Conservation (phyloP, 1,139 yeast species). For the Geotrichum reessii region DNA sequence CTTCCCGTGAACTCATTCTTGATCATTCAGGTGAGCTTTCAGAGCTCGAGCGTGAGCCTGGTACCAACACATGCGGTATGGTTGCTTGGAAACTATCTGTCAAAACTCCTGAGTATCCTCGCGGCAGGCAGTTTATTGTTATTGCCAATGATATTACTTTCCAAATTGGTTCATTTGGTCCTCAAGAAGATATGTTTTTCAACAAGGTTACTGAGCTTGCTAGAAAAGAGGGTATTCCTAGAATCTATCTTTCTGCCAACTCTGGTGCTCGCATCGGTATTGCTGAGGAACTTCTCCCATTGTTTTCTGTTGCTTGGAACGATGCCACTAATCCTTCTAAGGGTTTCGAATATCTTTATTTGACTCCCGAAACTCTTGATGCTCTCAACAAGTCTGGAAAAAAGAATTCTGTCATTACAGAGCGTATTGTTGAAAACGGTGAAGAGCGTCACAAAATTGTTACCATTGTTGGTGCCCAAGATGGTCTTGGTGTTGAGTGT, state of each 20-base stretch:
- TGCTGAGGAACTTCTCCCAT: conserved; percentile 91
- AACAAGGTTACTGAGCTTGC: conserved; percentile 90
- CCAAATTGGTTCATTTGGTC: conserved; percentile 98
- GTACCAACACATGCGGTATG: conserved; percentile 94
- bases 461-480: conserved; percentile 87
- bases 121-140: conserved; percentile 87
- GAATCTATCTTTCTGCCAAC: conserved; percentile 93
- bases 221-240: conserved; percentile 84
- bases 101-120: conserved; percentile 95
- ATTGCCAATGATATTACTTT: conserved; percentile 96
- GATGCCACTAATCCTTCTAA: conserved; percentile 66
- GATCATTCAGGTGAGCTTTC: conserved; percentile 70
- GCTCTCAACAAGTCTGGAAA: conserved; percentile 52
- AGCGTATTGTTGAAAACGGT: conserved; percentile 77
- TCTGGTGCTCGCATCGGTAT: conserved; percentile 99
- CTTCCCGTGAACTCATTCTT: conserved; percentile 71
- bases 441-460: conserved; percentile 75
- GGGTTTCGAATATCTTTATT: conserved; percentile 86
- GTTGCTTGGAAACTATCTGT: conserved; percentile 90
- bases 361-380: conserved; percentile 62
- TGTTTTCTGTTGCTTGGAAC: conserved; percentile 90
- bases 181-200: conserved; percentile 87
- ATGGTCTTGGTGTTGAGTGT: conserved; percentile 98
- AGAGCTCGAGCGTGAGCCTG: conserved; percentile 92
- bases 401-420: conserved; percentile 56